These are phyloP conservation scores for Irpex rosettiformis DNA, from an alignment of 1,284 basidiomycete genomes.

Conservation along the genomic window DNA sequence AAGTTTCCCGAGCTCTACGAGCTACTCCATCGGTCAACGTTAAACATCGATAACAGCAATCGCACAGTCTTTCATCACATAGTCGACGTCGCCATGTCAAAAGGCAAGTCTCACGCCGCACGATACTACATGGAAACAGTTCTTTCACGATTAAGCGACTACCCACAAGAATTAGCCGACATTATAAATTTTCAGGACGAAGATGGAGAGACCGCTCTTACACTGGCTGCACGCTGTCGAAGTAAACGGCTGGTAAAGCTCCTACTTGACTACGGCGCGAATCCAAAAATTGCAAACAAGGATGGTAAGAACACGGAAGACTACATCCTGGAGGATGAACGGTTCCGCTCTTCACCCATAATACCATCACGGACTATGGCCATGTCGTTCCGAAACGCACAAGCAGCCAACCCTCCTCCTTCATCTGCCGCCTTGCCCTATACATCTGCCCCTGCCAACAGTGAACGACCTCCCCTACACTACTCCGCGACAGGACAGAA, in stretches of 20 bases:
- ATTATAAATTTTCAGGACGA: slow-evolving; percentile 99
- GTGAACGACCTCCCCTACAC: slow-evolving; percentile 74
- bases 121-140: slow-evolving; percentile 99
- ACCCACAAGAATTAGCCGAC: slow-evolving; percentile 94
- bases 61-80: slow-evolving; percentile 99
- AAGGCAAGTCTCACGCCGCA: slow-evolving; percentile 96
- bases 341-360: slow-evolving; percentile 89
- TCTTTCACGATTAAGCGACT: slow-evolving; percentile 86
- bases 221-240: slow-evolving; percentile 93
- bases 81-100: slow-evolving; percentile 97
- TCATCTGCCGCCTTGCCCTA: slow-evolving; percentile 31
- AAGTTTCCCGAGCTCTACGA: slow-evolving; percentile 99
- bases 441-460: slow-evolving; percentile 37
- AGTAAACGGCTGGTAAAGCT: slow-evolving; percentile 97
- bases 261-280: slow-evolving; percentile 94
- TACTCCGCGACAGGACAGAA: slow-evolving; percentile 86
- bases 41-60: slow-evolving; percentile 98
- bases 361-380: slow-evolving; percentile 60
- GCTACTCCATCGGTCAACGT: slow-evolving; percentile 91
- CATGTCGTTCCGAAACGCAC: slow-evolving; percentile 68
- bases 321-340: slow-evolving; percentile 98
- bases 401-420: slow-evolving; percentile 48
- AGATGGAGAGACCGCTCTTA: slow-evolving; percentile 97
- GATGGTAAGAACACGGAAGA: slow-evolving; percentile 98
- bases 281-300: slow-evolving; percentile 93